Percentiles rank a stretch among this genome's conserved stretches.
Conservation (phyloP, 1,284 basidiomycete species). For the Porogramme epimiltina region DNA sequence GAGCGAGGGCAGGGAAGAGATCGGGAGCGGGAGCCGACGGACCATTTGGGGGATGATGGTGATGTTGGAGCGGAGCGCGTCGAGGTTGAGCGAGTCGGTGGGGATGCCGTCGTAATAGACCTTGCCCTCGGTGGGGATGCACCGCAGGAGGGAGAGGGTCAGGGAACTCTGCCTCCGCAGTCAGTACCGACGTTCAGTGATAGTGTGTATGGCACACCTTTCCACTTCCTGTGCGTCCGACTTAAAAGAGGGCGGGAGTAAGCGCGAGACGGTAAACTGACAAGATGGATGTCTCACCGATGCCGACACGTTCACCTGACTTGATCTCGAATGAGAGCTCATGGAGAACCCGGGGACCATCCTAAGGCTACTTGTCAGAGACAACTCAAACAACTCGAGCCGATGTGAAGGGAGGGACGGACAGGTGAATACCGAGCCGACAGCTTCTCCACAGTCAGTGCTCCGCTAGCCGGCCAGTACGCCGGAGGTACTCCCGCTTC, state of each 20-base stretch:
- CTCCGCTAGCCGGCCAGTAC: slow-evolving; percentile 78
- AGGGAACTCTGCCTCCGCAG: slow-evolving; percentile 33
- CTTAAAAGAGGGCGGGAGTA: slow-evolving; percentile 7
- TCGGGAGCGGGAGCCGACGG: slow-evolving; percentile 6
- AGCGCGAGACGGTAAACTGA: too few relatives aligned
- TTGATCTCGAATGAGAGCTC: slow-evolving; percentile 45
- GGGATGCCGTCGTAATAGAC: slow-evolving; percentile 39
- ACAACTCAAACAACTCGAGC: neutral
- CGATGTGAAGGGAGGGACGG: slow-evolving; percentile 10
- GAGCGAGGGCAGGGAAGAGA: too few relatives aligned
- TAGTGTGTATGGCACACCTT: slow-evolving; percentile 4
- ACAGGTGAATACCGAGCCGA: slow-evolving; percentile 54
- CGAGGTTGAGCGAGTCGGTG: slow-evolving; percentile 56
- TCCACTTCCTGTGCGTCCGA: slow-evolving; percentile 66
- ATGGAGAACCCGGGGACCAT: slow-evolving; percentile 48
- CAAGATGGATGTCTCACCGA: too few relatives aligned
- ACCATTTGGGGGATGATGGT: slow-evolving; percentile 51
- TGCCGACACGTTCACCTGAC: slow-evolving; percentile 54
- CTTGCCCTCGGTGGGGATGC: slow-evolving; percentile 49
- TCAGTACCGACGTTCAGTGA: neutral
- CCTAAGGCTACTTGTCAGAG: slow-evolving; percentile 20
- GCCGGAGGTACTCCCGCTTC: slow-evolving; percentile 63
- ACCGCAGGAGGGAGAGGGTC: slow-evolving; percentile 42
- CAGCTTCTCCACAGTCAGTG: slow-evolving; percentile 61
- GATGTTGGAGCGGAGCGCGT: slow-evolving; percentile 51